Percentiles rank a stretch among this genome's conserved stretches.
These are phyloP conservation scores for Populus hybrid DNA, from an alignment of 441 rosid genomes.

Conservation along the genomic window DNA sequence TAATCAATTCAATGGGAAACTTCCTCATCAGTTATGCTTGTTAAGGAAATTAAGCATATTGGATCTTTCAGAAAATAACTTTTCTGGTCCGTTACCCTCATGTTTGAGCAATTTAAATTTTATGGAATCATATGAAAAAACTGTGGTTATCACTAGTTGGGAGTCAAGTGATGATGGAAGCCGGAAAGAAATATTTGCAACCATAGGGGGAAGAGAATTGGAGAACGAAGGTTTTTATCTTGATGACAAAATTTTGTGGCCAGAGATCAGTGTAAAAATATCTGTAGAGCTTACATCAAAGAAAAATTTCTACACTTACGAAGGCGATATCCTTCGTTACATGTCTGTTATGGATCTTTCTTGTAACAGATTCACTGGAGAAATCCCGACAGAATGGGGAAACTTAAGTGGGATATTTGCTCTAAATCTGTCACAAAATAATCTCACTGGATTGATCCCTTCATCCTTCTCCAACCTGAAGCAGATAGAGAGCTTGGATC, in stretches of 20 bases:
- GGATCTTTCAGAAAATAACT: conserved; percentile 25
- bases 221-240: too few species aligned
- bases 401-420: neutral
- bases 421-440: conserved; percentile 19
- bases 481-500: conserved; percentile 19
- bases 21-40: conserved; percentile 11
- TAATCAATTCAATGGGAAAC: conserved; percentile 1
- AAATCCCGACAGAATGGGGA: neutral
- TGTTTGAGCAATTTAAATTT: conserved; percentile 19
- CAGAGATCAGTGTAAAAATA: neutral
- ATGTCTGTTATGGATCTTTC: conserved; percentile 19
- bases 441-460: conserved; percentile 13
- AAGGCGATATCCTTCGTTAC: conserved; percentile 3
- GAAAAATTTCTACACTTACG: neutral
- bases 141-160: too few species aligned
- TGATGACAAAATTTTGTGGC: too few species aligned
- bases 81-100: conserved; percentile 20
- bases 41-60: conserved; percentile 12
- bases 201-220: too few species aligned
- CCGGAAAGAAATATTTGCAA: too few species aligned
- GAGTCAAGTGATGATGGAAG: too few species aligned
- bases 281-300: neutral
- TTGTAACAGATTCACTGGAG: conserved; percentile 11
- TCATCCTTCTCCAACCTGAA: neutral
- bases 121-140: neutral